Evolutionary conservation across 2,329 filamentous ascomycete species (phyloP).

Genomic region (Aspergillus sp.): DNA sequence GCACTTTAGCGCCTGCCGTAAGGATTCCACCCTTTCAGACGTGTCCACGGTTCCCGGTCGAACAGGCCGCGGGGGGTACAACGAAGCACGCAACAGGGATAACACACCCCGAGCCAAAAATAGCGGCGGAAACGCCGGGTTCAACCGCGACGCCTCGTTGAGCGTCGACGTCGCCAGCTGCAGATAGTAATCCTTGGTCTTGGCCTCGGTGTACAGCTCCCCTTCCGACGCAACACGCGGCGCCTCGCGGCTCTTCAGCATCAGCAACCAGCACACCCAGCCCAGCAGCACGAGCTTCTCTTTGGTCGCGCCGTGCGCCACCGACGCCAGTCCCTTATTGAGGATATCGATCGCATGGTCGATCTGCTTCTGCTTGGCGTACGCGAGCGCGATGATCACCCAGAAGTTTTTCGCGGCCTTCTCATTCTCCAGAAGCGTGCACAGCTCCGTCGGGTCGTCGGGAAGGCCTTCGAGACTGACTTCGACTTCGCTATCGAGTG

Average conservation of each 20-base stretch:
- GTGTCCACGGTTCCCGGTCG: conserved; percentile 56
- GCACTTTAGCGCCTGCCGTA: conserved; percentile 79
- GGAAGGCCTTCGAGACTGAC: conserved; percentile 84
- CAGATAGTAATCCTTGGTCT: conserved; percentile 89
- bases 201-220: conserved; percentile 59
- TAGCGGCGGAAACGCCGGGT: conserved; percentile 82
- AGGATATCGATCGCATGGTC: conserved; percentile 69
- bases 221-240: conserved; percentile 59
- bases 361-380: conserved; percentile 90
- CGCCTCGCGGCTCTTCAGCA: conserved; percentile 81
- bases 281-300: conserved; percentile 80
- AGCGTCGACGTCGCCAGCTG: conserved; percentile 82
- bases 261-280: conserved; percentile 82
- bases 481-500: conserved; percentile 65
- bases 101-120: conserved; percentile 87
- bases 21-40: conserved; percentile 64
- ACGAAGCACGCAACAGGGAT: conserved; percentile 75
- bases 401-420: conserved; percentile 84
- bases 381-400: conserved; percentile 96
- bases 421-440: conserved; percentile 90
- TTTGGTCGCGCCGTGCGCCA: conserved; percentile 60
- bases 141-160: conserved; percentile 92
- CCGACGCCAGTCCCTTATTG: conserved; percentile 64
- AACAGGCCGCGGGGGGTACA: conserved; percentile 63
- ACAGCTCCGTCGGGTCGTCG: conserved; percentile 91